These are phyloP conservation scores for Amaranthus tricolor DNA, from an alignment of 179 eudicot species.

Conservation along the genomic window DNA sequence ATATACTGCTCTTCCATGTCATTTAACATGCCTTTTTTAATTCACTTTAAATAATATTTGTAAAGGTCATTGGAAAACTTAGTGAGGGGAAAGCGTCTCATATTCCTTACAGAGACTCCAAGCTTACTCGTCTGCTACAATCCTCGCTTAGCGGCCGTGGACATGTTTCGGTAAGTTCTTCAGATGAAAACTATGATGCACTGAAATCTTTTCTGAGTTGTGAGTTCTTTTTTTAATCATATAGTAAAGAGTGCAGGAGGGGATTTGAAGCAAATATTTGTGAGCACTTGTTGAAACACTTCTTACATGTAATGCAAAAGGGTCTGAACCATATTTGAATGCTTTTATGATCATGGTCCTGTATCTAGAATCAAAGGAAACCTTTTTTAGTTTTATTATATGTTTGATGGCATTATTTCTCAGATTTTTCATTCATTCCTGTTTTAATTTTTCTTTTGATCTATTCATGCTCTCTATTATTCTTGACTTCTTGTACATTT, in stretches of 20 bases:
- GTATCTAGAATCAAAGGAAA: not conserved
- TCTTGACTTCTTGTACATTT: not conserved
- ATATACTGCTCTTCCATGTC: not conserved
- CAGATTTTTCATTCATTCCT: not conserved
- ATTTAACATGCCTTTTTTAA: not conserved
- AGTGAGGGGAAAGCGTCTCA: conserved; percentile 98
- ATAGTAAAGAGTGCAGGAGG: not conserved
- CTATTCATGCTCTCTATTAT: conserved; percentile 6
- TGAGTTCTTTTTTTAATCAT: not conserved
- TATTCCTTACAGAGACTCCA: conserved; percentile 95
- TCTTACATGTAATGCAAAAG: not conserved
- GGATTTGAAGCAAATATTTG: not conserved
- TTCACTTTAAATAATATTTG: conserved; percentile 4
- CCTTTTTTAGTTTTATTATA: not conserved
- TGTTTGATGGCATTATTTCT: not conserved
- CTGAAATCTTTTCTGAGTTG: too few species aligned
- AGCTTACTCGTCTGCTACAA: conserved; percentile 93
- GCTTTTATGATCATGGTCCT: not conserved
- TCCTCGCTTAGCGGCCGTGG: conserved; percentile 97
- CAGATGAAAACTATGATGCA: not conserved
- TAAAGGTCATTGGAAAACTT: conserved; percentile 94
- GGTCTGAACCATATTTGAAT: not conserved
- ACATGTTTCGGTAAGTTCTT: conserved; percentile 88
- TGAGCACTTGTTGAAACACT: not conserved
- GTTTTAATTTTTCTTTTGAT: not conserved